Evolutionary conservation across 1,139 yeast genomes (phyloP), one percentile per base, ranked within the genome.

Genomic region (Williopsis jadinii): DNA sequence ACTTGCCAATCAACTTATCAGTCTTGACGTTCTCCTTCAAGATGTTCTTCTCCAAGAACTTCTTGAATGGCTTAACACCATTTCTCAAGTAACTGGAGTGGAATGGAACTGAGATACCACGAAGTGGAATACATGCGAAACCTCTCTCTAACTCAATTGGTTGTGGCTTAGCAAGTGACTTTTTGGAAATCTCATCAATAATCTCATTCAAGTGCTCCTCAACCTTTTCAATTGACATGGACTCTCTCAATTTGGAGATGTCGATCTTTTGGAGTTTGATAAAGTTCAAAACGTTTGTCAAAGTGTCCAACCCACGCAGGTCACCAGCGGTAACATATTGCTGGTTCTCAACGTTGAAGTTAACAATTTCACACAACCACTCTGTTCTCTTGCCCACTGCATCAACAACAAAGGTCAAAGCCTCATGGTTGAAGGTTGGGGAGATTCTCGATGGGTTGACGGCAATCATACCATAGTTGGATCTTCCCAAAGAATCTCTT

Each of bases 271-370:
- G 95, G 51, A 90, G 63, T 71, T 92, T 92, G 66, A 92, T 73
- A 45, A 90, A 85, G 66, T 94, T 92, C 69, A 92, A 76, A 11
- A 92, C 97, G 59, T 94, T 92, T 50, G 95, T 84, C 62, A 92
- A 72, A 27, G 96, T 82, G 63, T 92, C 98, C 61, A 94, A 77
- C 37, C 84, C 97, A 65, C 97, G 81, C 63, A 92, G 76, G 62
- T 92, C 97, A 77, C 98, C 98, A 51, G 98, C 98, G 49, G 97
- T 82, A 56, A 94, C 98, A 59, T 92, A 94, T 68, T 92, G 98
- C 64, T 90, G 92, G 71, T 92, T 92, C 69, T 92, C 97, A 58
- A 92, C 97, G 59, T 94, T 94, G 74, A 84, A 88, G 74, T 94
- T 94, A 60, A 92, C 98, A 74, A 94, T 92, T 72, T 92, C 98